phyloP scores from a whole-genome alignment of 2,329 filamentous ascomycete species.

The Hymenotorrendiella dingleyae region DNA sequence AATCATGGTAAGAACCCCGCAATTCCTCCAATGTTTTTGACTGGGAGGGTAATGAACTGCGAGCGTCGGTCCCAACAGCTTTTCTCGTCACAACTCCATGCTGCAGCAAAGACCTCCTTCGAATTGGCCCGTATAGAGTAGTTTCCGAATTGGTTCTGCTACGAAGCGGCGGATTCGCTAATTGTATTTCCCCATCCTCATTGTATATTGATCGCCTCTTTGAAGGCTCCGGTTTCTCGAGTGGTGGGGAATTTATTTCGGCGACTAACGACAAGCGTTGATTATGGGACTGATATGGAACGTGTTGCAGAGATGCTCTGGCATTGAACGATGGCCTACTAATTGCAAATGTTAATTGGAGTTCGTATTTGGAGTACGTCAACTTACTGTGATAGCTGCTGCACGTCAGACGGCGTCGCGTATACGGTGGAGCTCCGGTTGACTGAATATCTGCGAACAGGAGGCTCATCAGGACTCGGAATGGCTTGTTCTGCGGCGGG shows the following conservation, averaged over 20 bases:
- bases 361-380: too few relatives aligned
- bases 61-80: conserved; percentile 14
- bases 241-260: conserved; percentile 17
- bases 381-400: too few relatives aligned
- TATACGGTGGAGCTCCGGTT: background rate
- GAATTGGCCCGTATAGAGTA: conserved; percentile 24
- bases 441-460: conserved; percentile 4
- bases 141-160: conserved; percentile 18
- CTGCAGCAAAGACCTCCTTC: conserved; percentile 27
- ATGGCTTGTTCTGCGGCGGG: conserved; percentile 6
- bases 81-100: conserved; percentile 29
- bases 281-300: conserved; percentile 14
- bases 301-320: conserved; percentile 22
- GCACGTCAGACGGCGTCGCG: too few relatives aligned
- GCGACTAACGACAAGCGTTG: conserved; percentile 25
- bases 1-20: conserved; percentile 13
- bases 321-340: conserved; percentile 12
- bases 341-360: too few relatives aligned
- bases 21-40: conserved; percentile 12
- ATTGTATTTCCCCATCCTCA: conserved; percentile 6
- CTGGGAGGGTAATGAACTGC: conserved; percentile 17
- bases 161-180: conserved; percentile 3
- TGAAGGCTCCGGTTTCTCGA: conserved; percentile 6
- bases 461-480: conserved; percentile 6
- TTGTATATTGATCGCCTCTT: conserved; percentile 1